These are phyloP conservation scores for Fusarium hostae DNA, from an alignment of 2,329 filamentous ascomycete genomes.

Conservation along the genomic window DNA sequence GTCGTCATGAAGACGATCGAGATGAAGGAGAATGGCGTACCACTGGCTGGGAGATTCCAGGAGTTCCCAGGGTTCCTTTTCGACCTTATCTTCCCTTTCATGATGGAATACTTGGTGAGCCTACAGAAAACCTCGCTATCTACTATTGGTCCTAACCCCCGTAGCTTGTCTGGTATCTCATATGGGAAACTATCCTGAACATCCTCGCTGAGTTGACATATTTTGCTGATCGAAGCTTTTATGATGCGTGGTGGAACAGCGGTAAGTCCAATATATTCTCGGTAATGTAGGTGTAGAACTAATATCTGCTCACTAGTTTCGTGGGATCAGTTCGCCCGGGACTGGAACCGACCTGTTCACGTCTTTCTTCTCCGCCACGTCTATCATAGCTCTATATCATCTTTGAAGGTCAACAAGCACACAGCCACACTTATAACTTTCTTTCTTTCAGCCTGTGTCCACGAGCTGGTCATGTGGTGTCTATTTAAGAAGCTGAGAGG, in stretches of 20 bases:
- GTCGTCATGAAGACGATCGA: constrained; percentile 73
- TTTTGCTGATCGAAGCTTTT: constrained; percentile 82
- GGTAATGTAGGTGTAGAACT: neutral
- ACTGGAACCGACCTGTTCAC: constrained; percentile 83
- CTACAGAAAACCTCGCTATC: neutral
- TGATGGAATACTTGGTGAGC: constrained; percentile 76
- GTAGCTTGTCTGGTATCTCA: constrained; percentile 79
- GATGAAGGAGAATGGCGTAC: constrained; percentile 74
- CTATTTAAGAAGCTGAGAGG: constrained; percentile 82
- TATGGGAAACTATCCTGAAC: constrained; percentile 81
- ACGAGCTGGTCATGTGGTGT: constrained; percentile 84
- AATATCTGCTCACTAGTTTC: constrained; percentile 53
- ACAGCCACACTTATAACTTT: constrained; percentile 82
- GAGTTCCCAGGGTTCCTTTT: constrained; percentile 80
- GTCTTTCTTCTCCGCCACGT: constrained; percentile 82
- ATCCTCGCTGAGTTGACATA: constrained; percentile 79
- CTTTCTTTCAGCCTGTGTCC: constrained; percentile 74
- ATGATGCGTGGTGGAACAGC: constrained; percentile 72
- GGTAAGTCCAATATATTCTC: constrained; percentile 48
- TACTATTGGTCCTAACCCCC: constrained; percentile 4
- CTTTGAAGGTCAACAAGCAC: constrained; percentile 75
- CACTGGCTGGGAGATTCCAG: constrained; percentile 68
- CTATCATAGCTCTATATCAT: constrained; percentile 80
- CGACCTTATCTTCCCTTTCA: constrained; percentile 81
- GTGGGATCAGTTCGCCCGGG: constrained; percentile 81